phyloP scores from a whole-genome alignment of 2,329 filamentous ascomycete species.

The Coleophoma cylindrospora region DNA sequence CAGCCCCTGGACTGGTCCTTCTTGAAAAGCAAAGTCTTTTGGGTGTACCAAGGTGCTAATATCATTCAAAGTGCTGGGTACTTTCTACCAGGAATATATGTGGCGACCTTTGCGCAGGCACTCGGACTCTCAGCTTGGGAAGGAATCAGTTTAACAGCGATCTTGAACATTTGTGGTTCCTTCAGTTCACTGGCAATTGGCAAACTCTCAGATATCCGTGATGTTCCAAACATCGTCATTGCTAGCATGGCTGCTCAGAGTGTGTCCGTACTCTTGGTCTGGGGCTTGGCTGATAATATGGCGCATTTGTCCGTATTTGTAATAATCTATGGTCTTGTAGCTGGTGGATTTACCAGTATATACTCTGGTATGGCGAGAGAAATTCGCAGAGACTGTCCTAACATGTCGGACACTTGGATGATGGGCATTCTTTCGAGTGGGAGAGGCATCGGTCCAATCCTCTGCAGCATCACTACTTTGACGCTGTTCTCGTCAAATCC shows the following conservation, averaged over 20 bases:
- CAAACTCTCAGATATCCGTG: conserved; percentile 32
- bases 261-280: conserved; percentile 43
- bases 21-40: conserved; percentile 38
- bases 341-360: conserved; percentile 43
- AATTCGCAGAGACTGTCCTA: neutral
- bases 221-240: conserved; percentile 34
- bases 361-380: conserved; percentile 30
- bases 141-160: conserved; percentile 39
- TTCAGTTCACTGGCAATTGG: conserved; percentile 31
- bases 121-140: conserved; percentile 32
- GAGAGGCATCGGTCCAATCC: conserved; percentile 55
- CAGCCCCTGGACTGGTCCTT: conserved; percentile 21
- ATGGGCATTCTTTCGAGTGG: conserved; percentile 47
- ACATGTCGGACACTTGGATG: conserved; percentile 19
- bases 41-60: conserved; percentile 43
- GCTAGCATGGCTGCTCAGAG: conserved; percentile 43
- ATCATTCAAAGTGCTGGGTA: conserved; percentile 46
- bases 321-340: conserved; percentile 50
- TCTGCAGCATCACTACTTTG: conserved; percentile 49
- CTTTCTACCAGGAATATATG: conserved; percentile 46
- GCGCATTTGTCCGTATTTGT: conserved; percentile 42
- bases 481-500: conserved; percentile 39
- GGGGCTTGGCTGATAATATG: conserved; percentile 43
- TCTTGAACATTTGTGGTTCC: conserved; percentile 41
- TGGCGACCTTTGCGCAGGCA: conserved; percentile 41